Evolutionary conservation across 352 stramenopile genomes (phyloP), one percentile per base, ranked within the genome.

Genomic region (Globisporangium cederbergense): DNA sequence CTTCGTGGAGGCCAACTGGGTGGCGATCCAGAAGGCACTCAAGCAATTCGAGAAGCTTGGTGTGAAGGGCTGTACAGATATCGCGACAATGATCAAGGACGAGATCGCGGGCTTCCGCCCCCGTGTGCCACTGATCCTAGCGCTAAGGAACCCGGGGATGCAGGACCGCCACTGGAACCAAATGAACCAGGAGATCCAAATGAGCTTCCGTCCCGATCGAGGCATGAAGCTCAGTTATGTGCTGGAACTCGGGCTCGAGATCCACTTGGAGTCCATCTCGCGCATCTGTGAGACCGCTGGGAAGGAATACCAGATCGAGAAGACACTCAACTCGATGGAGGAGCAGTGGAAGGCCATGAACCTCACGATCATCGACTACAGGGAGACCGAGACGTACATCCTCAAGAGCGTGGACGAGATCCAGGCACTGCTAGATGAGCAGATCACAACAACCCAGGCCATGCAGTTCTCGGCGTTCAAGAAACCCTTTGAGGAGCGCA

Each of bases 401-500:
- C 65, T 98, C n/a, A 97, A 96, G 52, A 91, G 89, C 18, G 89
- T 97, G 5, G 95, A 98, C 64, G 95, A 98, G 62, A 91, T 98
- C 47, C 94, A 98, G 75, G 79, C 82, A 0, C 74, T 98, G 6
- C 74, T 98, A 1, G 95, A 98, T 49, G 95, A 98, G 65, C 95
- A 98, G 65, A 97, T 98, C 69, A 98, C 93, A 1, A 98, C 92
- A 43, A 98, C 93, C 0, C 92, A 98, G 62, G 91, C 93, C 25
- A 98, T 98, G 95, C 90, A 96, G 68, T 98, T 98, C 64, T 98
- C 89, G 1, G 81, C 91, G 0, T 98, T 98, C 72, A 98, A 98
- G 69, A 96, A 95, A 14, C 93, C 93, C 0, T 98, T 98, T 52
- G 92, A 97, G 65, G 91, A 98, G 52, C 76, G 89, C 1, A 98